Base-by-base conservation (phyloP, 768 basidiomycete genomes). In the Naematelia encephala region DNA sequence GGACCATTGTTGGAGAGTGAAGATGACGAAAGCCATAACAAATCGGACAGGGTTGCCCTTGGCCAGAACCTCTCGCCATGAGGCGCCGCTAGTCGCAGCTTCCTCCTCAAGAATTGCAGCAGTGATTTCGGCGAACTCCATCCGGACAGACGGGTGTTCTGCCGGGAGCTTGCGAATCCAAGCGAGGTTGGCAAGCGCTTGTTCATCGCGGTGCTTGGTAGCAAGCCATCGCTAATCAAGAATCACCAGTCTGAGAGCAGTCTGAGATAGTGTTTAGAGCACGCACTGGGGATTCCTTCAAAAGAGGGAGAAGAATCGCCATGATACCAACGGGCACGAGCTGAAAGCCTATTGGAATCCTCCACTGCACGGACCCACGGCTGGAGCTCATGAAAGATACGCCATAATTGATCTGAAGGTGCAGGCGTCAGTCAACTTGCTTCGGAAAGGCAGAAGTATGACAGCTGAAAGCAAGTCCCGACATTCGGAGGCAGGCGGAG, bases 21-120 rank as follows among this genome's bases (percentile, higher is more conserved):
- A 90, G 28, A 66, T 55, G 52, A 62, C 34, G 27, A 67, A 61
- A 0, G 90, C 89, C 66, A 91, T 89, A n/a, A 86, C 79, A 79
- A 91, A 91, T 16, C 90, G 85, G 57, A 86, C 78, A 48, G 84
- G 82, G 77, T 90, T 90, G 46, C 90, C 89, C 67, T 86, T 87
- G 14, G 86, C 87, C 28, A 88, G 79, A 78, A 90, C 87, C 1
- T 87, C 87, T 67, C 88, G 86, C 62, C 80, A 83, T 59, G 86
- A 85, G 12, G 89, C 79, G 3, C 84, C 85, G 21, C 78, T 65
- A 10, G 87, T 82, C 4, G 84, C 83, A 49, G 80, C 82, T 8
- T 80, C 81, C 72, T 91, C 90, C 74, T 90, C 88, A 25, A 80
- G 70, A 56, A 90, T 85, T 10, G 86, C 85, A 0, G 87, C 87